phyloP scores from a whole-genome alignment of 805 yeast genomes.

The Phaffomyces opuntiae region DNA sequence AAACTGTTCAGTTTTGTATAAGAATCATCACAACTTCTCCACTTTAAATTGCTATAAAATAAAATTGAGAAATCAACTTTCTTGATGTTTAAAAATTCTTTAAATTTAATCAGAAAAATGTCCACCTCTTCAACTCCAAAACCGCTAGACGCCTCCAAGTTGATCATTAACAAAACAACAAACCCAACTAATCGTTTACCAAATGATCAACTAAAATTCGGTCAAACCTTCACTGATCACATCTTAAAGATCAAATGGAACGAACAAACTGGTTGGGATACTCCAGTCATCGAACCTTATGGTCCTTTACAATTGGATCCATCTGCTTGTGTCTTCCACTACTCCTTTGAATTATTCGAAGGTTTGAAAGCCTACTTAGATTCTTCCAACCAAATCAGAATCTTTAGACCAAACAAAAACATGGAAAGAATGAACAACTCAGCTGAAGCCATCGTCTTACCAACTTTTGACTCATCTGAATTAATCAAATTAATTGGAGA shows the following conservation, averaged over 20 bases:
- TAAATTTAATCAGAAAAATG: background rate
- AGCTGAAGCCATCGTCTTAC: slow-evolving; percentile 84
- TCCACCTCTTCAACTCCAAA: slow-evolving; percentile 31
- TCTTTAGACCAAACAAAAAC: slow-evolving; percentile 89
- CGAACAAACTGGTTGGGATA: slow-evolving; percentile 69
- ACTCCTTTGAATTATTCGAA: slow-evolving; percentile 91
- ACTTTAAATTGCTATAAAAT: background rate
- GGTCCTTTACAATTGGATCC: slow-evolving; percentile 77
- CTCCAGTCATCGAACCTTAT: slow-evolving; percentile 86
- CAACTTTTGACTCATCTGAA: slow-evolving; percentile 76
- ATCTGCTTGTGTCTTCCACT: slow-evolving; percentile 85
- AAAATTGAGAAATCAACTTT: background rate
- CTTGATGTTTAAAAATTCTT: background rate
- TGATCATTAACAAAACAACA: slow-evolving; percentile 39
- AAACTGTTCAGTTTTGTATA: too few species aligned
- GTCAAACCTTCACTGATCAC: slow-evolving; percentile 76
- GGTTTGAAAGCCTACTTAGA: slow-evolving; percentile 89
- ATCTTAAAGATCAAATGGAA: slow-evolving; percentile 88
- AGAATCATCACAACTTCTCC: too few species aligned
- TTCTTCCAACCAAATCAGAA: slow-evolving; percentile 55
- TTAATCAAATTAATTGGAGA: slow-evolving; percentile 69
- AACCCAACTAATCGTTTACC: slow-evolving; percentile 50
- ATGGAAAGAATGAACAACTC: slow-evolving; percentile 87
- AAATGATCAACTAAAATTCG: slow-evolving; percentile 60
- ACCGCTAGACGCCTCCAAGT: slow-evolving; percentile 44